Conservation (phyloP, 495 filamentous ascomycete species). For the Immersiella caudata region DNA sequence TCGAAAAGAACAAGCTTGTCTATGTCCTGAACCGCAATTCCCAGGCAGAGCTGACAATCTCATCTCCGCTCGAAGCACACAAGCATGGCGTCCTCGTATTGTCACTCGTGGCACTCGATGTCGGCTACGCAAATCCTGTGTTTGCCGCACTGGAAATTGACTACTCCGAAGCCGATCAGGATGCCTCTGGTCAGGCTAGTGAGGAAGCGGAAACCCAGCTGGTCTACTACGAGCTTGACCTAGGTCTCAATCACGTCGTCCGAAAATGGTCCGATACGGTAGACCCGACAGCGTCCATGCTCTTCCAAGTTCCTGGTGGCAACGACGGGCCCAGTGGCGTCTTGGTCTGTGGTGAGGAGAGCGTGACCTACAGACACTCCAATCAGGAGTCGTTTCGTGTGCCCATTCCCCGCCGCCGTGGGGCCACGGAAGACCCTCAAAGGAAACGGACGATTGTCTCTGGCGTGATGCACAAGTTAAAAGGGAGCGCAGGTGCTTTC, state of each 20-base stretch:
- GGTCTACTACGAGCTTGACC: conserved; percentile 96
- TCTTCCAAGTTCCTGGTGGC: conserved; percentile 96
- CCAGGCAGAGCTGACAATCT: conserved; percentile 92
- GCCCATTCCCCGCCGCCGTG: conserved; percentile 81
- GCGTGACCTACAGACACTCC: conserved; percentile 90
- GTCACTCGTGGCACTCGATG: conserved; percentile 82
- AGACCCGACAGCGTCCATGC: conserved; percentile 82
- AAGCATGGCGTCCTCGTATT: conserved; percentile 92
- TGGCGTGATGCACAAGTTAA: conserved; percentile 95
- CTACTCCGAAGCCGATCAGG: conserved; percentile 88
- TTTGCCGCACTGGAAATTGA: conserved; percentile 95
- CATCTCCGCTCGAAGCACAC: conserved; percentile 95
- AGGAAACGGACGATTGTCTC: conserved; percentile 82
- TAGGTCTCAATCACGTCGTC: conserved; percentile 96
- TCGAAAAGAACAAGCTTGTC: conserved; percentile 99
- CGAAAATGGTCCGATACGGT: conserved; percentile 94
- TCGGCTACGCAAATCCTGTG: conserved; percentile 94
- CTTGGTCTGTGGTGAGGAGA: conserved; percentile 91
- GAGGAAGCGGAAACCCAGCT: conserved; percentile 83
- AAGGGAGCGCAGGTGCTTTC: conserved; percentile 78
- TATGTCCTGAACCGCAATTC: conserved; percentile 97
- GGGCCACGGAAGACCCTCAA: conserved; percentile 87
- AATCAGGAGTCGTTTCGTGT: conserved; percentile 89
- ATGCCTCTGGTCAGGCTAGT: conserved; percentile 81
- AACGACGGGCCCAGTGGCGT: conserved; percentile 93